These are phyloP conservation scores for Herpetomonas muscarum DNA, from an alignment of 208 protist genomes.

Conservation along the genomic window DNA sequence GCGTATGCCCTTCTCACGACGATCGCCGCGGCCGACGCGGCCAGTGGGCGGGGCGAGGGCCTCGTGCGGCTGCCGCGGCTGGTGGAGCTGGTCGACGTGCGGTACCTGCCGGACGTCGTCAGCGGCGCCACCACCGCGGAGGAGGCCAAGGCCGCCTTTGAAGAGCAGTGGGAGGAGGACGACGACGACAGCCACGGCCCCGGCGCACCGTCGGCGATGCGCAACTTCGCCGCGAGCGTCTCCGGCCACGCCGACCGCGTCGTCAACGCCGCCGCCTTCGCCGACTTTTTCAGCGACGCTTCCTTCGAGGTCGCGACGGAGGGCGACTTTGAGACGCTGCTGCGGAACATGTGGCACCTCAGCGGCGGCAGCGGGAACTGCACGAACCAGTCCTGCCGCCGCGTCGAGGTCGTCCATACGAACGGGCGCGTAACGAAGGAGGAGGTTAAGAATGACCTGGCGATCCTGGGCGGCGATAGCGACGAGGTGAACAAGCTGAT, in stretches of 20 bases:
- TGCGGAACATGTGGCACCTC: conserved; percentile 89
- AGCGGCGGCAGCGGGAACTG: conserved; percentile 80
- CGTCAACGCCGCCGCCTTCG: conserved; percentile 54
- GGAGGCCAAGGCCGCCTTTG: conserved; percentile 51
- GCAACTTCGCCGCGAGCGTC: neutral
- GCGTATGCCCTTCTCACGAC: conserved; percentile 66
- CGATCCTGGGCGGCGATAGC: conserved; percentile 35
- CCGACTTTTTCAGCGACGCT: conserved; percentile 65
- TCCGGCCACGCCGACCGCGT: conserved; percentile 13
- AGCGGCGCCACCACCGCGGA: conserved; percentile 32
- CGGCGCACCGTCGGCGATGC: neutral
- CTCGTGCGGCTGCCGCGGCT: conserved; percentile 35
- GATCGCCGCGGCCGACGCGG: conserved; percentile 37
- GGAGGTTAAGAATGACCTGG: conserved; percentile 86
- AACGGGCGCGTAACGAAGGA: conserved; percentile 73
- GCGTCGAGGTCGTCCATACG: conserved; percentile 76
- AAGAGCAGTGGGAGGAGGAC: conserved; percentile 51
- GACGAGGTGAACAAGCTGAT: conserved; percentile 49
- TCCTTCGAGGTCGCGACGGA: conserved; percentile 78
- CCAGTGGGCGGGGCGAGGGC: conserved; percentile 18
- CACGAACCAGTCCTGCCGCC: conserved; percentile 82
- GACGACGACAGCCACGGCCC: conserved; percentile 2
- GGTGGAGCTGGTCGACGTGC: conserved; percentile 63
- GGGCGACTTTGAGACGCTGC: conserved; percentile 72
- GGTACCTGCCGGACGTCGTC: conserved; percentile 36